Base-by-base conservation (phyloP, 192 early-diverging fungal species). In the Podila horticola region DNA sequence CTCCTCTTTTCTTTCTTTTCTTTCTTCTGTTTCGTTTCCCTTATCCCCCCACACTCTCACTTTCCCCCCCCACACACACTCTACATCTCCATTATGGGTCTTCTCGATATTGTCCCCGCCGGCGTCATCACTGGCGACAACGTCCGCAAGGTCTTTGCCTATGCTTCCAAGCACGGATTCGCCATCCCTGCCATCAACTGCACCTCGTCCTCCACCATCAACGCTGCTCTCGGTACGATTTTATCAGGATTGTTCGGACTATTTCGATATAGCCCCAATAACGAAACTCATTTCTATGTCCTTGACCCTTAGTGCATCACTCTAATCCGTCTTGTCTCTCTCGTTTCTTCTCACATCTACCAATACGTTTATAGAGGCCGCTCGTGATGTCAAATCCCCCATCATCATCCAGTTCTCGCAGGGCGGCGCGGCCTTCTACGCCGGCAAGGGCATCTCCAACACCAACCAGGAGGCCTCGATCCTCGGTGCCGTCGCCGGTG, bases 151-250 rank as follows among this genome's bases (percentile, higher is more conserved):
- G 72, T 93, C 52, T 91, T 91, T 61, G 72, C 91, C 64, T 94
- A 91, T 71, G 89, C 89, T 24, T 86, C 85, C 71, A 83, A 96
- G 82, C 88, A 97, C 86, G 74, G 87, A 34, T 97, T 95, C 69
- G 96, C 96, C 74, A 97, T 97, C 84, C 95, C 96, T 49, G 95
- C 96, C 41, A 91, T 97, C 86, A 97, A 97, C 88, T 95, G 95
- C 89, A 97, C 95, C 82, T 92, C 93, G 31, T 93, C 95, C 26
- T 95, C 93, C 45, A 95, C 95, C 63, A 74, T 97, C 83, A 97
- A 96, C 74, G 96, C 96, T 61, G 90, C 91, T 10, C 90, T 97
- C n/a, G 68, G 68, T 70, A 68, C 24, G 29, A 5, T 12, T 30
- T 50, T 50, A 6, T 34, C 33, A 34, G 33, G 33, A 34, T 34